Percentiles rank a stretch among this genome's conserved stretches.
phyloP scores from a whole-genome alignment of 1,284 basidiomycete species.

The Apiotrichum brassicae region DNA sequence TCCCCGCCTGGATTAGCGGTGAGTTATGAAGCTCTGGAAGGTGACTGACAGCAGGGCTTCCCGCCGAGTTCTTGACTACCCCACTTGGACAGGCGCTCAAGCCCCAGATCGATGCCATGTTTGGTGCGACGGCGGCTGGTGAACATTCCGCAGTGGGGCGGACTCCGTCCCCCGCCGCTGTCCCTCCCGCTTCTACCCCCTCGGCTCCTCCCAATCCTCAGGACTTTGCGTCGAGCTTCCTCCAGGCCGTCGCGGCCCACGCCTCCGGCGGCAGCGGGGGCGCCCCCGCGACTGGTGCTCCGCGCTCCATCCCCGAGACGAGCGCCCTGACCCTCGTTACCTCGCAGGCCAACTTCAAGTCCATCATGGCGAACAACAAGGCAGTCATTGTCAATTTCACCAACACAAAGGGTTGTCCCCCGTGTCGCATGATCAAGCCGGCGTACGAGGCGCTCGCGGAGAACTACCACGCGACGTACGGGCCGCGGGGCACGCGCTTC shows the following conservation, averaged over 20 bases:
- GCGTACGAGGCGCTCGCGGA: constrained; percentile 51
- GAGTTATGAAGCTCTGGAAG: constrained; percentile 10
- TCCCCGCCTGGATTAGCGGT: constrained; percentile 66
- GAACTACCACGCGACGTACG: constrained; percentile 26
- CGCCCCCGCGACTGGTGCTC: not conserved
- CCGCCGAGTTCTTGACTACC: constrained; percentile 80
- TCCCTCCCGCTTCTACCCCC: constrained; percentile 12
- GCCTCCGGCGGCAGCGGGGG: constrained; percentile 41
- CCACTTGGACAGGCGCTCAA: constrained; percentile 79
- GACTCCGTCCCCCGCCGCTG: constrained; percentile 14
- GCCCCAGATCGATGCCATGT: constrained; percentile 85
- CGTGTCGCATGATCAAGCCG: constrained; percentile 60
- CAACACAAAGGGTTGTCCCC: constrained; percentile 58
- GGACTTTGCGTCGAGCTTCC: constrained; percentile 54
- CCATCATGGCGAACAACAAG: constrained; percentile 52
- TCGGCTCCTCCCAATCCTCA: constrained; percentile 24
- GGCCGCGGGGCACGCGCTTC: constrained; percentile 51
- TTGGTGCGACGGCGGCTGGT: constrained; percentile 63
- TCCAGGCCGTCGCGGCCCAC: constrained; percentile 59
- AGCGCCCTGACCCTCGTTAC: constrained; percentile 60
- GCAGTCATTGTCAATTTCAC: constrained; percentile 60
- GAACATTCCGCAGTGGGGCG: constrained; percentile 7
- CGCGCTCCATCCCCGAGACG: constrained; percentile 44
- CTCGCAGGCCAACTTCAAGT: constrained; percentile 54
- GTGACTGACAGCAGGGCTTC: constrained; percentile 56